Percentiles rank a stretch among this genome's conserved stretches.
Conservation (phyloP, 768 basidiomycete genomes). For the Scleroderma bovista region DNA sequence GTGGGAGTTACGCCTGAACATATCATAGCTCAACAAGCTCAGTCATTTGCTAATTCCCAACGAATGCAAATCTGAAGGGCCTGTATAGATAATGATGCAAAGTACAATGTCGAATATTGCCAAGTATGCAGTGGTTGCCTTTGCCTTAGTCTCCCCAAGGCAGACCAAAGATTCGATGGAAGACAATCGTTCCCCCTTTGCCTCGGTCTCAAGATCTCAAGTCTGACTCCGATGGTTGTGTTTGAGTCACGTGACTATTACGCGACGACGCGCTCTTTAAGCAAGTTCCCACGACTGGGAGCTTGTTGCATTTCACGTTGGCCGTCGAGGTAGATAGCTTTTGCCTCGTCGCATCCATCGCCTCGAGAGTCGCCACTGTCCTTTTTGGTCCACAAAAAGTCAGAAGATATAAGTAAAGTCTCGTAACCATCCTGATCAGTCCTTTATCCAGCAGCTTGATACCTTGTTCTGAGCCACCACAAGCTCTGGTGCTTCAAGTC, state of each 20-base stretch:
- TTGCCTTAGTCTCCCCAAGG: too few relatives aligned
- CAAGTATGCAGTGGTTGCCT: too few relatives aligned
- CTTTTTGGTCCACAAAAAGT: constrained; percentile 8
- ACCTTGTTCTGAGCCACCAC: constrained; percentile 19
- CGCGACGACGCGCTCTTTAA: constrained; percentile 36
- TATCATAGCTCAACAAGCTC: too few relatives aligned
- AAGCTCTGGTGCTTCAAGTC: constrained; percentile 10
- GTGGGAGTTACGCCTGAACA: too few relatives aligned
- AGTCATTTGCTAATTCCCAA: too few relatives aligned
- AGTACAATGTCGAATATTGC: too few relatives aligned
- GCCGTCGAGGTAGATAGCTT: constrained; percentile 15
- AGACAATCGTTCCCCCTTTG: too few relatives aligned
- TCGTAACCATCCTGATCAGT: constrained; percentile 11
- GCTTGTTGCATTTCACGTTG: constrained; percentile 24
- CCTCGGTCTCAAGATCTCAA: too few relatives aligned
- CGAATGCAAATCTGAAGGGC: too few relatives aligned
- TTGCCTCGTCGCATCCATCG: constrained; percentile 7
- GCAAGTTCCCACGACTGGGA: constrained; percentile 28
- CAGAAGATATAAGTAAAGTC: constrained; percentile 1
- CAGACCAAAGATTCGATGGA: too few relatives aligned
- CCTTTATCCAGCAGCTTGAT: constrained; percentile 6
- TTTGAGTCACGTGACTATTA: constrained; percentile 33
- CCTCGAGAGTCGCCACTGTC: constrained; percentile 8
- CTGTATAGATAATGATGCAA: too few relatives aligned
- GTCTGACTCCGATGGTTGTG: too few relatives aligned